Evolutionary conservation across 192 early-diverging fungal species (phyloP).

Genomic region (Haplosporangium gracile): DNA sequence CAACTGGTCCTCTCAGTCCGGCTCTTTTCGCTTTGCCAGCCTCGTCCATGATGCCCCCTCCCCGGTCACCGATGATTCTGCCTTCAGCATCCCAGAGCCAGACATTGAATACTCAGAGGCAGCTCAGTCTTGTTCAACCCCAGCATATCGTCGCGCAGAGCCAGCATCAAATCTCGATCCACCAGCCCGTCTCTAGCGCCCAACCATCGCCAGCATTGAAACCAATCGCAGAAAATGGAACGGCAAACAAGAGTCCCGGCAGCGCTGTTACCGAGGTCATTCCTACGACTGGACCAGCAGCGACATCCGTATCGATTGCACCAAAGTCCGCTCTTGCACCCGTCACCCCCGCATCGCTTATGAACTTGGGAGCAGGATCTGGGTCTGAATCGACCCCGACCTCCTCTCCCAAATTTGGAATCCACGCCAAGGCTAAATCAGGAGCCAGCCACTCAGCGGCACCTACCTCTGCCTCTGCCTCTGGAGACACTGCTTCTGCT

Average conservation of each 20-base stretch:
- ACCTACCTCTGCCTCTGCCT: neutral
- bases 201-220: conserved; percentile 30
- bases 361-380: conserved; percentile 67
- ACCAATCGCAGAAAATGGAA: conserved; percentile 9
- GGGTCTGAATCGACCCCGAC: conserved; percentile 38
- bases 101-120: conserved; percentile 28
- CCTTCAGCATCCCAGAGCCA: conserved; percentile 35
- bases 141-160: conserved; percentile 37
- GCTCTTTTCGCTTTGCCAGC: conserved; percentile 51
- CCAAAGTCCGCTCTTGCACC: conserved; percentile 61
- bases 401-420: conserved; percentile 34
- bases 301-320: conserved; percentile 6
- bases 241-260: neutral
- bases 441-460: neutral
- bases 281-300: neutral
- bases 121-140: conserved; percentile 19
- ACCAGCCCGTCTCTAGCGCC: conserved; percentile 22
- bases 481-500: neutral
- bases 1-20: conserved; percentile 40
- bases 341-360: conserved; percentile 78
- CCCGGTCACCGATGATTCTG: conserved; percentile 45
- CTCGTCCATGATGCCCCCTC: conserved; percentile 55
- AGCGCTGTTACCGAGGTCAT: neutral
- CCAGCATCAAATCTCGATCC: conserved; percentile 48
- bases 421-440: conserved; percentile 22